Evolutionary conservation across 2,329 filamentous ascomycete genomes (phyloP).

Genomic region (Bipolaris oryzae): DNA sequence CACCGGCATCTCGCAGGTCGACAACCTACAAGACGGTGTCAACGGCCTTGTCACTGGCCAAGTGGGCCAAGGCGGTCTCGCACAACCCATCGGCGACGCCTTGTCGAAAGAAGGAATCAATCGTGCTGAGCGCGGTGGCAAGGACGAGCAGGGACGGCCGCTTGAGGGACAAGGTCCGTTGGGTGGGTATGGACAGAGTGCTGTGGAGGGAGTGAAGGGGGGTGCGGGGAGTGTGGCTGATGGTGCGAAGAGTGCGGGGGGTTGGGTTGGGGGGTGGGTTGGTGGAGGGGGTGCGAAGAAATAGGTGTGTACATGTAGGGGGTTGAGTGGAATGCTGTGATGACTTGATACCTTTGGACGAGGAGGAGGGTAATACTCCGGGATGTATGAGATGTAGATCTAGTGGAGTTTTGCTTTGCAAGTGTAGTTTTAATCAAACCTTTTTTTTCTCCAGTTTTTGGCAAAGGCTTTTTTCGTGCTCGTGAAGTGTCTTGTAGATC

Average conservation of each 20-base stretch:
- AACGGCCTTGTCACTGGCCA: conserved; percentile 67
- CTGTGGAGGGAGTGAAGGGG: conserved; percentile 42
- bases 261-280: conserved; percentile 31
- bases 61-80: conserved; percentile 70
- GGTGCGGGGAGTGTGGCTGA: conserved; percentile 28
- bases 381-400: background rate
- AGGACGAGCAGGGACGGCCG: conserved; percentile 61
- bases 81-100: conserved; percentile 67
- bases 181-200: conserved; percentile 39
- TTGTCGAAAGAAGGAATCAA: conserved; percentile 70
- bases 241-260: conserved; percentile 37
- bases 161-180: conserved; percentile 50
- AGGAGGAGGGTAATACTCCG: no score
- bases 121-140: conserved; percentile 67
- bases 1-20: conserved; percentile 69
- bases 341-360: background rate
- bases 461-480: rapidly evolving
- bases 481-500: no score
- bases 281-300: conserved; percentile 33
- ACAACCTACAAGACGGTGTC: conserved; percentile 71
- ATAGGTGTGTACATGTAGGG: conserved; percentile 8
- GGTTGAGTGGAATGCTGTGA: conserved; percentile 10
- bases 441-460: no score
- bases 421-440: background rate
- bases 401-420: background rate